Evolutionary conservation across 192 early-diverging fungal species (phyloP).

Genomic region (Gonapodya prolifera): DNA sequence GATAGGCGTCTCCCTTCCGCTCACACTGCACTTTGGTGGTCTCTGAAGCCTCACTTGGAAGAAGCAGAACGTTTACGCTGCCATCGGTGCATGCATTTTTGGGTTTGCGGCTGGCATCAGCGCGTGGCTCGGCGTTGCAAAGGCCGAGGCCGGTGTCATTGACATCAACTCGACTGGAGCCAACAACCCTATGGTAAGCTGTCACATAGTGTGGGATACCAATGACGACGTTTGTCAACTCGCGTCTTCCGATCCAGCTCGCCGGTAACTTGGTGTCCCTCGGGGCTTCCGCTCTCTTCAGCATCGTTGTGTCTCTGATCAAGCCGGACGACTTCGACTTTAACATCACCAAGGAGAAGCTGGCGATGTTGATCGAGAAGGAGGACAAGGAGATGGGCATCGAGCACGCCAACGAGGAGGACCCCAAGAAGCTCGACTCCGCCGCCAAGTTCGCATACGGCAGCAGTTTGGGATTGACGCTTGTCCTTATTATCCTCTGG

Average conservation of each 20-base stretch:
- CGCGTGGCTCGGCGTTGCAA: constrained; percentile 45
- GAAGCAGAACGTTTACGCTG: constrained; percentile 44
- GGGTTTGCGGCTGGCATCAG: constrained; percentile 37
- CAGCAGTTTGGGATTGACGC: constrained; percentile 35
- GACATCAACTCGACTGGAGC: constrained; percentile 38
- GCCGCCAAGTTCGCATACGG: constrained; percentile 44
- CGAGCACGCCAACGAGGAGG: constrained; percentile 19
- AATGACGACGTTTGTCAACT: no score
- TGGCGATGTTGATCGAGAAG: constrained; percentile 9
- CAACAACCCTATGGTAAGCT: constrained; percentile 48
- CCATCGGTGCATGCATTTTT: constrained; percentile 32
- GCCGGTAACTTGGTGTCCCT: constrained; percentile 52
- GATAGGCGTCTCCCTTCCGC: neutral
- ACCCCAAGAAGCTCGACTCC: constrained; percentile 23
- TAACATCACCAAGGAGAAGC: constrained; percentile 28
- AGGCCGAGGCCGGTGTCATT: constrained; percentile 37
- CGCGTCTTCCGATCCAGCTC: no score
- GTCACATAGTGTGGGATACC: neutral
- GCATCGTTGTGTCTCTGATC: constrained; percentile 25
- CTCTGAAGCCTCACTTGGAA: constrained; percentile 30
- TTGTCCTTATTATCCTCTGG: constrained; percentile 51
- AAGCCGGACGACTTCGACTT: constrained; percentile 54
- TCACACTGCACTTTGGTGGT: neutral
- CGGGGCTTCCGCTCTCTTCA: constrained; percentile 13
- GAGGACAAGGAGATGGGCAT: neutral